phyloP scores from a whole-genome alignment of 768 basidiomycete genomes.

The Tulasnella sp. region DNA sequence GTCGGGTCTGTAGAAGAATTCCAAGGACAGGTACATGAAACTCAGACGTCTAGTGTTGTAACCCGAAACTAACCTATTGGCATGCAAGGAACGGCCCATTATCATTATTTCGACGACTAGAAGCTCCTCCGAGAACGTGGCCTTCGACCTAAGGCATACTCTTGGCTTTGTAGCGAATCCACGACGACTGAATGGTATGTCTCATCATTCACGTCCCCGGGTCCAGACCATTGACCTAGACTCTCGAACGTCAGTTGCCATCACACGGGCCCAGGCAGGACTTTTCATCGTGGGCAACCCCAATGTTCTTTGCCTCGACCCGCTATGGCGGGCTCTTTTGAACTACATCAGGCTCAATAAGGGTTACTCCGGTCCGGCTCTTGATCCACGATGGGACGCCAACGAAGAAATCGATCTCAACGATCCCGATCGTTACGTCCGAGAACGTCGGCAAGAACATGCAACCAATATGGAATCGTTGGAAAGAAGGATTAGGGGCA shows the following conservation, averaged over 20 bases:
- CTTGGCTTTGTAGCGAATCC: slow-evolving; percentile 35
- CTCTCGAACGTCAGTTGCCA: no score
- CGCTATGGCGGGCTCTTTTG: slow-evolving; percentile 2
- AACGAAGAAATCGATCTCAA: neutral
- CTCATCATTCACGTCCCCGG: no score
- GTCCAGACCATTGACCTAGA: no score
- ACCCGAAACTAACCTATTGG: no score
- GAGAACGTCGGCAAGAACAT: neutral
- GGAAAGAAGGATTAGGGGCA: neutral
- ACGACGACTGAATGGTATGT: slow-evolving; percentile 36
- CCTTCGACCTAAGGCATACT: slow-evolving; percentile 22
- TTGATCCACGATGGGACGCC: slow-evolving; percentile 1
- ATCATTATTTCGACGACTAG: slow-evolving; percentile 38
- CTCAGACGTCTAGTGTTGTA: no score
- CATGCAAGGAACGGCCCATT: slow-evolving; percentile 34
- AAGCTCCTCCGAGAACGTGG: slow-evolving; percentile 23
- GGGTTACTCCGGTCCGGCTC: neutral
- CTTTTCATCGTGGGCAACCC: slow-evolving; percentile 31
- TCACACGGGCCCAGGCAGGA: slow-evolving; percentile 24
- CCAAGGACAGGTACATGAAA: slow-evolving; percentile 29
- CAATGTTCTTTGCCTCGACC: slow-evolving; percentile 16
- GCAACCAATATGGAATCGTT: slow-evolving; percentile 4
- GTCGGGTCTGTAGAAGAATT: slow-evolving; percentile 28
- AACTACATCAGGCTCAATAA: slow-evolving; percentile 24
- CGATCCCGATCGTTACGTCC: neutral